Evolutionary conservation across 2,329 filamentous ascomycete species (phyloP).

Genomic region (Venturia oleaginea): DNA sequence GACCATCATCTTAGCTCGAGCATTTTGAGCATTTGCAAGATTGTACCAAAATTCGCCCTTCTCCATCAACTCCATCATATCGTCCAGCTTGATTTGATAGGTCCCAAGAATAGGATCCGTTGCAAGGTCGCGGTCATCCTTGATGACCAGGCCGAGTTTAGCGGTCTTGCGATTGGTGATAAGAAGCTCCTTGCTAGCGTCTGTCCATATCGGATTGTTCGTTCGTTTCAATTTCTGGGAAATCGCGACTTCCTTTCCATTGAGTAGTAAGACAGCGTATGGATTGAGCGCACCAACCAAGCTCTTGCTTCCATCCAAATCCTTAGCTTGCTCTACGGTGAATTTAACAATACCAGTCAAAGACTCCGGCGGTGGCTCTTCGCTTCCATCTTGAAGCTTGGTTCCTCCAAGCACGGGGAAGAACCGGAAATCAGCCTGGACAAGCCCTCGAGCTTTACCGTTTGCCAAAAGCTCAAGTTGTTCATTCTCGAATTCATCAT

Average conservation of each 20-base stretch:
- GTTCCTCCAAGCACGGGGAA: constrained; percentile 79
- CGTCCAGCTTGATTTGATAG: constrained; percentile 91
- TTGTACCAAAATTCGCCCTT: constrained; percentile 98
- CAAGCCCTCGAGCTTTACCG: constrained; percentile 71
- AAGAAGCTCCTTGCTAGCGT: constrained; percentile 86
- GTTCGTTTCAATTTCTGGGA: constrained; percentile 93
- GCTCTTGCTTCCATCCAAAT: constrained; percentile 86
- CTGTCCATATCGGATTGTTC: constrained; percentile 94
- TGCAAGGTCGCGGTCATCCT: constrained; percentile 82
- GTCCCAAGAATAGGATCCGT: constrained; percentile 78
- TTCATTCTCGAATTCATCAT: constrained; percentile 73
- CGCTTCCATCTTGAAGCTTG: constrained; percentile 65
- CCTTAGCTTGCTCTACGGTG: constrained; percentile 91
- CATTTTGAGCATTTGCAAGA: constrained; percentile 68
- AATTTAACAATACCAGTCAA: constrained; percentile 92
- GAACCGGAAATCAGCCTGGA: constrained; percentile 81
- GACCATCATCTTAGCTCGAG: constrained; percentile 79
- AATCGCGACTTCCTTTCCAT: constrained; percentile 80
- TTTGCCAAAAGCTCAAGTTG: constrained; percentile 75
- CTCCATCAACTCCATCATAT: constrained; percentile 81
- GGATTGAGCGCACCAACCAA: constrained; percentile 85
- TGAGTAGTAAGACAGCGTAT: constrained; percentile 79
- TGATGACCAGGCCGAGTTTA: constrained; percentile 84
- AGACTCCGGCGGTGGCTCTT: constrained; percentile 73
- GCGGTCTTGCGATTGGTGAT: constrained; percentile 89